Conservation (phyloP, 192 early-diverging fungal species). For the Spizellomyces sp. region DNA sequence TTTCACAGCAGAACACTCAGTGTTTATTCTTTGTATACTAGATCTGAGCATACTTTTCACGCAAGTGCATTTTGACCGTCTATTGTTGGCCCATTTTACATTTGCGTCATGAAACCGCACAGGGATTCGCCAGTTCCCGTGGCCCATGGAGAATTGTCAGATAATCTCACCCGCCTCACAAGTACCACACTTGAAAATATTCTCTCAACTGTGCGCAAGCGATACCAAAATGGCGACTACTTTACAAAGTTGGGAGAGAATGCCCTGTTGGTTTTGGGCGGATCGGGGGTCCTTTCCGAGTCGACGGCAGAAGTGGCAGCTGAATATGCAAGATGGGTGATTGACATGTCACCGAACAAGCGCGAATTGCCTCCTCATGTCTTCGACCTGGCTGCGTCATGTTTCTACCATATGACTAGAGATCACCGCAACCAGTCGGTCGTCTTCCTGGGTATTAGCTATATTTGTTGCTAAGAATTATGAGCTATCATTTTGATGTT, state of each 20-base stretch:
- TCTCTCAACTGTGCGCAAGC: conserved; percentile 9
- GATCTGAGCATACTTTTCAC: too few species aligned
- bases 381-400: conserved; percentile 30
- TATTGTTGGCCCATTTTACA: too few species aligned
- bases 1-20: too few species aligned
- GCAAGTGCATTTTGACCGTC: too few species aligned
- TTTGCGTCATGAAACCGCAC: too few species aligned
- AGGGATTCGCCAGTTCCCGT: too few species aligned
- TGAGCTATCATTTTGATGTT: background rate
- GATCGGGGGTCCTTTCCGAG: conserved; percentile 12
- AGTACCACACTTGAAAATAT: conserved; percentile 27
- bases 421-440: conserved; percentile 35
- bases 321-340: conserved; percentile 24
- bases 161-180: conserved; percentile 3
- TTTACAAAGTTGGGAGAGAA: conserved; percentile 33
- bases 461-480: background rate
- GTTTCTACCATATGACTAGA: conserved; percentile 32
- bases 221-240: conserved; percentile 19
- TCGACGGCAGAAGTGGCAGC: conserved; percentile 23
- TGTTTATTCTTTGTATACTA: too few species aligned
- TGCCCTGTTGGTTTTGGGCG: conserved; percentile 22
- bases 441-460: conserved; percentile 11
- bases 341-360: conserved; percentile 18
- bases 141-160: background rate
- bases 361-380: conserved; percentile 28